A percentile compares a stretch with the other conserved stretches of the same genome.
These are phyloP conservation scores for Ramaria sp. DNA, from an alignment of 768 basidiomycete species.

Conservation along the genomic window DNA sequence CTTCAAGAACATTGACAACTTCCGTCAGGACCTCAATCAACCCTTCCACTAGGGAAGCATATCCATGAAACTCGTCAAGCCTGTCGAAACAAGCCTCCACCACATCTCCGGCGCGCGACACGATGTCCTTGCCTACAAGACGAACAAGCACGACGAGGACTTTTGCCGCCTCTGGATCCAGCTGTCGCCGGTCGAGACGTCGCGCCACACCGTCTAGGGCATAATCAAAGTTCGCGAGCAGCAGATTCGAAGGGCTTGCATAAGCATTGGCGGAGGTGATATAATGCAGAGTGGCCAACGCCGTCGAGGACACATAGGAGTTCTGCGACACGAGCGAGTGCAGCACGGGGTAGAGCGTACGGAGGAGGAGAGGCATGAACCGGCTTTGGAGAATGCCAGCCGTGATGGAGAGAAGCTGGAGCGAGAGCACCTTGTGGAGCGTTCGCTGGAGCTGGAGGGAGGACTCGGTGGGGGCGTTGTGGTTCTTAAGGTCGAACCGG, in stretches of 20 bases:
- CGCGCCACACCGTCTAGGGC: constrained; percentile 85
- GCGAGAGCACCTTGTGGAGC: constrained; percentile 59
- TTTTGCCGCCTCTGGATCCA: constrained; percentile 82
- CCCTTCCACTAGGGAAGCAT: constrained; percentile 75
- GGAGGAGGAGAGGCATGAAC: constrained; percentile 65
- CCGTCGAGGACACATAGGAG: constrained; percentile 63
- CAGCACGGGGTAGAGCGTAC: constrained; percentile 76
- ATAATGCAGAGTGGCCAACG: constrained; percentile 56
- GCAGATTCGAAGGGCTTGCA: constrained; percentile 78
- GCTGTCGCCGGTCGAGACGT: constrained; percentile 64
- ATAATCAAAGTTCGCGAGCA: constrained; percentile 95
- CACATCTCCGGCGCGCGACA: constrained; percentile 83
- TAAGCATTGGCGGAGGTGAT: constrained; percentile 72
- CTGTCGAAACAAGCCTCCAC: constrained; percentile 98
- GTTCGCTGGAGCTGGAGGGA: constrained; percentile 23
- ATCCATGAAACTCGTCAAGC: constrained; percentile 92
- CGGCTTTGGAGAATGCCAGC: constrained; percentile 62
- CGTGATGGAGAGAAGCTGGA: constrained; percentile 65
- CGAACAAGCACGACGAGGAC: constrained; percentile 79
- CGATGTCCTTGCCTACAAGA: constrained; percentile 77
- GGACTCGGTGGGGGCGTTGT: constrained; percentile 22
- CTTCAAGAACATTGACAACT: constrained; percentile 68
- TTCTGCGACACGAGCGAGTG: constrained; percentile 71
- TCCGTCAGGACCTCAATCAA: constrained; percentile 80
- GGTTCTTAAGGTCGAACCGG: constrained; percentile 16